phyloP scores from a whole-genome alignment of 2,329 filamentous ascomycete species.

The Colletotrichum lentis region DNA sequence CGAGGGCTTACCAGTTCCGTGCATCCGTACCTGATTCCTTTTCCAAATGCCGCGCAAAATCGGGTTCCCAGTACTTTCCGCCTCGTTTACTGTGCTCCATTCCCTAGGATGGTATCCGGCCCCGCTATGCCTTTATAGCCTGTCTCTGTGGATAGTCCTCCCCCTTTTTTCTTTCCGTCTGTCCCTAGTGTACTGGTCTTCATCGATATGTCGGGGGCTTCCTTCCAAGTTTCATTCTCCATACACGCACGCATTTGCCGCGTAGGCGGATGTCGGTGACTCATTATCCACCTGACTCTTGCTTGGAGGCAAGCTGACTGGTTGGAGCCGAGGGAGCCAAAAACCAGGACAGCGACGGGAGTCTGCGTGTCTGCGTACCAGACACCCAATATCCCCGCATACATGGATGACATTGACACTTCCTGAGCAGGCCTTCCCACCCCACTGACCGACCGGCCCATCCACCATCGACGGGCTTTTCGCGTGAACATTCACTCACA shows the following conservation, averaged over 20 bases:
- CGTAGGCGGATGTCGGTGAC: background rate
- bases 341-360: conserved; percentile 15
- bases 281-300: conserved; percentile 12
- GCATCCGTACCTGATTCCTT: background rate
- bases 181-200: too few relatives aligned
- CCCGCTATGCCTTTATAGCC: background rate
- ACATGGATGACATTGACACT: too few relatives aligned
- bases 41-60: background rate
- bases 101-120: background rate
- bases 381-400: background rate
- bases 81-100: background rate
- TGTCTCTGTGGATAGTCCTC: too few relatives aligned
- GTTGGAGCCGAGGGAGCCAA: conserved; percentile 2
- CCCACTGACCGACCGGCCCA: conserved; percentile 4
- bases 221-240: background rate
- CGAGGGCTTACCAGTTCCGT: background rate
- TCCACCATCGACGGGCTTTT: background rate
- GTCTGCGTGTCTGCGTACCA: background rate
- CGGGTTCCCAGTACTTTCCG: background rate
- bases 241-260: background rate
- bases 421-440: conserved; percentile 14
- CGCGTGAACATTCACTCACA: conserved; percentile 23
- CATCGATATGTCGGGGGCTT: background rate
- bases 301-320: background rate
- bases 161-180: background rate